Base-by-base conservation (phyloP, 495 filamentous ascomycete genomes). In the Penicillium egyptiacum region DNA sequence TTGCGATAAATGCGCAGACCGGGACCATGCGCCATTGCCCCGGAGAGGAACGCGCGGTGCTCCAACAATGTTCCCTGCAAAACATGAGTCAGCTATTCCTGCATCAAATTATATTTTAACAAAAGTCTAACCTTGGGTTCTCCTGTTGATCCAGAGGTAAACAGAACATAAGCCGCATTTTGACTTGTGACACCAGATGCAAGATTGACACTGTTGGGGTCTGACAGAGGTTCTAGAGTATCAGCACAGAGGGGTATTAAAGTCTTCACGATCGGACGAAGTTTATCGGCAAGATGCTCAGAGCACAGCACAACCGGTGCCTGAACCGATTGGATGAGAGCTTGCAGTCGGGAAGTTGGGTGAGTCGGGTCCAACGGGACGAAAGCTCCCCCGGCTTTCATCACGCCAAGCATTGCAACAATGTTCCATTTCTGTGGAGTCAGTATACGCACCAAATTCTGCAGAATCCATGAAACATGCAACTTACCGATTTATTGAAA, bases 341-440 rank as follows among this genome's bases (percentile, higher is more conserved):
- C 62, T 50, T 76, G 69, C n/a, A 84, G 65, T 3, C 85, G 78
- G 45, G 72, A 66, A 10, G 65, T 65, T 16, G 84, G 84, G 55
- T 87, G 82, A 4, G 71, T 70, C 12, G 84, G 79, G 33, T 86
- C 82, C 20, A 87, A 66, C 4, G 82, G 83, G 22, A 86, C 83
- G 58, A 82, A 82, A 1, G 72, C 81, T 19, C 79, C 83, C 0
- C 85, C 85, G 28, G 84, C 83, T 56, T 85, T 83, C 56, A 85
- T 62, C 20, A 87, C 78, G 22, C 75, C 81, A 42, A 84, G 70
- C 67, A 83, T 79, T 25, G 82, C 75, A 20, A 87, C 76, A 4
- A 78, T 60, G 33, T 81, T 75, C 82, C 82, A 86, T 63, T 73
- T 78, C 75, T 76, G 61, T 40, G 11, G 10, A 8, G 35, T 50